phyloP scores from a whole-genome alignment of 352 stramenopile species.

The Phytophthora aleatoria region DNA sequence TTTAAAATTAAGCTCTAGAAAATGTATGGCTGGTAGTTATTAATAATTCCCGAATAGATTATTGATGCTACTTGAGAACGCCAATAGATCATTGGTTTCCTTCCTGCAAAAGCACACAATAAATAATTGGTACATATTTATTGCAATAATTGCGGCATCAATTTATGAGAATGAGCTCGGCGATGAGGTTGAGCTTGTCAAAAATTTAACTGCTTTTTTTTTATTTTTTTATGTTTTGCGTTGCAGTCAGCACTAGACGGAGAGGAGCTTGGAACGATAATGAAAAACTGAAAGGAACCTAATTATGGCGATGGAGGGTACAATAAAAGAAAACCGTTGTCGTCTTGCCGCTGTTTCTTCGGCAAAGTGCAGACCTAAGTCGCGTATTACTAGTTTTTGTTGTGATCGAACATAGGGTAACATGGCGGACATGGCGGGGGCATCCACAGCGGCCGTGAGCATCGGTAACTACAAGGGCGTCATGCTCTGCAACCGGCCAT shows the following conservation, averaged over 20 bases:
- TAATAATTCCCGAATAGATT: no score
- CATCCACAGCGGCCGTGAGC: constrained; percentile 57
- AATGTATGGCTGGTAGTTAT: no score
- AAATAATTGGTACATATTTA: no score
- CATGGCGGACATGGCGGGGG: constrained; percentile 43
- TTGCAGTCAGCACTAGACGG: no score
- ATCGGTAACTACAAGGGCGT: constrained; percentile 96
- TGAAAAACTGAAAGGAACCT: background rate
- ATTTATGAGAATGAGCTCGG: no score
- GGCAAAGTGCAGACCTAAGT: no score
- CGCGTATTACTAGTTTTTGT: background rate
- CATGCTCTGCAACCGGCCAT: constrained; percentile 95
- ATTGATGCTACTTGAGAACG: no score
- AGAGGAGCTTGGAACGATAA: background rate
- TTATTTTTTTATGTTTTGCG: no score
- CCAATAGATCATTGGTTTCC: no score
- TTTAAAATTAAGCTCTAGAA: no score
- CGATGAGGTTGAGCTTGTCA: constrained; percentile 2
- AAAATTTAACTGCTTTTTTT: constrained; percentile 10
- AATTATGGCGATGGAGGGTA: constrained; percentile 6
- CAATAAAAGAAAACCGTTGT: constrained; percentile 30
- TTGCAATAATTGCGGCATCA: no score
- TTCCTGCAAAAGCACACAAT: no score
- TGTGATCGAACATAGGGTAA: background rate
- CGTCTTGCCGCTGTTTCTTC: background rate